Base-by-base conservation (phyloP, 768 basidiomycete species). In the Rhodotorula kratochvilovae region DNA sequence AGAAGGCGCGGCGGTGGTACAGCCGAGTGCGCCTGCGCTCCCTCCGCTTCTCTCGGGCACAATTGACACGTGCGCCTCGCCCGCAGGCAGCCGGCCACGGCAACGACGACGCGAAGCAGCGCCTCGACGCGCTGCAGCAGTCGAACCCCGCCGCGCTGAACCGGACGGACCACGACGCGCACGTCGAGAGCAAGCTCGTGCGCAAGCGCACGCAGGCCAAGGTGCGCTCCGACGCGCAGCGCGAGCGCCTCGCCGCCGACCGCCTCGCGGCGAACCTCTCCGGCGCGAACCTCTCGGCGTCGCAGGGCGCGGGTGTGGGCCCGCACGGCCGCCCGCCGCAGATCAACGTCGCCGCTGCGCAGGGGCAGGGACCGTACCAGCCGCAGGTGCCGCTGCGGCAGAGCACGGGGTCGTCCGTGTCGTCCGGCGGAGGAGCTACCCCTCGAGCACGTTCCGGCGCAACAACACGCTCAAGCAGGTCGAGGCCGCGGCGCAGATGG, bases 141-240 rank as follows among this genome's bases (percentile, higher is more conserved):
- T 80, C 83, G 0, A 88, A 89, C 0, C 85, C 70, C 10, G 72
- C 85, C 55, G 79, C 86, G 0, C 84, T 97, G 29, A 89, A 90
- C 1, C 83, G 92, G 29, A 83, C 86, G 66, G 89, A 95, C 73
- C 92, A 96, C 81, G 87, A 93, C 70, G 81, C 81, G 0, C 85
- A 90, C 72, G 89, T 92, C 15, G 88, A 92, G 77, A 82, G 81
- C 63, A 92, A 87, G 67, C 86, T 98, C 56, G 88, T 94, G 15
- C 84, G 94, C 2, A 89, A 87, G 72, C 86, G 91, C 25, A 96
- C 92, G 0, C 84, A 82, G 78, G 81, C 93, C 85, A 64, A 80
- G 66, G 72, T 79, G 50, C 74, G 79, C 25, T 67, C 71, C 42
- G 71, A 72, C 55, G 70, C 66, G 54, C 63, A 70, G 48, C 53